Base-by-base conservation (phyloP, 1,139 yeast genomes). In the Entelexis sorbosivorans region DNA sequence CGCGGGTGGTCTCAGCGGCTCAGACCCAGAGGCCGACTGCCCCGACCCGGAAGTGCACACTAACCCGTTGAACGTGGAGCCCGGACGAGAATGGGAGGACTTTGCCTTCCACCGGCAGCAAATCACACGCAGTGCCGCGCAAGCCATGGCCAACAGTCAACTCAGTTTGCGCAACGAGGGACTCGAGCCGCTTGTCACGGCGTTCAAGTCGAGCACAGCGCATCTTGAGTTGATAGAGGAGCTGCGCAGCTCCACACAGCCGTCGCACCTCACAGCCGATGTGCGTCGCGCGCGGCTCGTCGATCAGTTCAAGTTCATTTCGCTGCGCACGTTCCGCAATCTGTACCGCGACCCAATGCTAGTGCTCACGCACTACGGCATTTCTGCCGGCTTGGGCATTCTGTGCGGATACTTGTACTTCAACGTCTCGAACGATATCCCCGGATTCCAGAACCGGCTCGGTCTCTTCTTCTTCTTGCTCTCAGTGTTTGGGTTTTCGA, bases 381-480 rank as follows among this genome's bases (percentile, higher is more conserved):
- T 89, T 56, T 82, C 96, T 0, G 68, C 86, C 9, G 63, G 81
- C 17, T 78, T 89, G 66, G 96, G 95, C 0, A 64, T 79, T 3
- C 85, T 91, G 66, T 82, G 95, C 68, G 96, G 97, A 0, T 78
- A 79, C 51, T 71, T 91, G 40, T 91, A 91, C 66, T 89, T 82
- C 67, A 74, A 87, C 61, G 80, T 89, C 24, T 73, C 81, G 43
- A 83, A 88, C 63, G 96, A 91, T 66, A 89, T 91, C 53, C 81
- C 95, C 62, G 98, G 98, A 0, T 91, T 91, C 72, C 98, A 91
- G 66, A 91, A 91, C 67, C 76, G 98, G 61, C 72, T 91, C 58
- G 98, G 98, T 0, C 72, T 91, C 56, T 91, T 91, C 67, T 89
- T 91, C 73, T 89, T 89, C 66, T 69, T 89, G 51, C 72, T 91